Conservation (phyloP, 345 rosid genomes). For the Kandelia obovata region DNA sequence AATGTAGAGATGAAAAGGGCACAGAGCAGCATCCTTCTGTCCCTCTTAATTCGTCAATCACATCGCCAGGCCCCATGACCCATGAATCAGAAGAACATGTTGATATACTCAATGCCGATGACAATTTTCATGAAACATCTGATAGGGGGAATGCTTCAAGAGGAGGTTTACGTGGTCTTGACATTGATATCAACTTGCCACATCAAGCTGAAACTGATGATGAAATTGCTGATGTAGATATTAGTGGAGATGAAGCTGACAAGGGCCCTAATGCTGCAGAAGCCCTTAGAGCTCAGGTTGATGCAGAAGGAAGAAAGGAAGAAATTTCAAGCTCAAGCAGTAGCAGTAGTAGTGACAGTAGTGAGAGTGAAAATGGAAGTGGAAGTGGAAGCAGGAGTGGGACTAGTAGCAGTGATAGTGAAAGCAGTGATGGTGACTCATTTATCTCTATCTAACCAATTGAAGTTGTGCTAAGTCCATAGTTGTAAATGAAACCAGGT, state of each 20-base stretch:
- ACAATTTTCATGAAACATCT: conserved; percentile 21
- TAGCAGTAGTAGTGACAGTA: conserved; percentile 23
- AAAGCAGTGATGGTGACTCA: conserved; percentile 35
- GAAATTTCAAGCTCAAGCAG: conserved; percentile 17
- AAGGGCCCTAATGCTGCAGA: conserved; percentile 28
- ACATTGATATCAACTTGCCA: conserved; percentile 49
- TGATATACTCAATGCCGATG: conserved; percentile 37
- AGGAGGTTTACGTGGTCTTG: conserved; percentile 31
- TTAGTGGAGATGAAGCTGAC: conserved; percentile 27
- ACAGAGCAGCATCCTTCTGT: conserved; percentile 13
- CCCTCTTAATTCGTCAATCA: conserved; percentile 18
- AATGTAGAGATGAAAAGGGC: conserved; percentile 27
- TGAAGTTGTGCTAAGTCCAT: not conserved
- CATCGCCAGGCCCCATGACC: conserved; percentile 24
- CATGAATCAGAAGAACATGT: conserved; percentile 46
- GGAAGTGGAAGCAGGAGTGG: conserved; percentile 10
- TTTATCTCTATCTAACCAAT: conserved; percentile 29
- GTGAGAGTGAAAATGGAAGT: conserved; percentile 7
- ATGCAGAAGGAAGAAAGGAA: conserved; percentile 18
- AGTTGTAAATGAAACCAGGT: not conserved
- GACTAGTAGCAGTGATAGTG: conserved; percentile 30
- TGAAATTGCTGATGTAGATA: conserved; percentile 40
- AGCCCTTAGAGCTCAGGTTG: conserved; percentile 29
- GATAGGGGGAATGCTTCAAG: conserved; percentile 24
- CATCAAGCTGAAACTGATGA: conserved; percentile 34